These are phyloP conservation scores for Camellia granthamiana DNA, from an alignment of 148 eudicot species.

Conservation along the genomic window DNA sequence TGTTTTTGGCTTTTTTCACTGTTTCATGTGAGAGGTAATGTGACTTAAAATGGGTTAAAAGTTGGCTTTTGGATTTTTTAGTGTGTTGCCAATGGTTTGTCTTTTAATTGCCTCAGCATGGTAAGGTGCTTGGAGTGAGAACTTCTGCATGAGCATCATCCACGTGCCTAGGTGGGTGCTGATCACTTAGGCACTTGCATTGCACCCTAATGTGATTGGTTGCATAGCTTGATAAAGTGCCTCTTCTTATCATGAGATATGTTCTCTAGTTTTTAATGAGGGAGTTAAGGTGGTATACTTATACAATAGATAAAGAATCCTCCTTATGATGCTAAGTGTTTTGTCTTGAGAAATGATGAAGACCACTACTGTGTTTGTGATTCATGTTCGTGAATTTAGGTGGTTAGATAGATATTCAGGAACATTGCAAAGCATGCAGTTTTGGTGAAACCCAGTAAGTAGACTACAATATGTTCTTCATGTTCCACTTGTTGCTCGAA, in stretches of 20 bases:
- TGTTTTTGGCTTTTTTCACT: too few species aligned
- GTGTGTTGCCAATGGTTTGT: background rate
- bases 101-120: background rate
- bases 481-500: background rate
- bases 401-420: background rate
- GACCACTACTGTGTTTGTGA: background rate
- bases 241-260: background rate
- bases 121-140: background rate
- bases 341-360: background rate
- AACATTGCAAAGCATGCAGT: background rate
- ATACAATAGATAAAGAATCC: background rate
- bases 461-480: background rate
- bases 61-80: too few species aligned
- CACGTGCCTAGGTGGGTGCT: background rate
- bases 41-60: too few species aligned
- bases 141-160: background rate
- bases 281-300: background rate
- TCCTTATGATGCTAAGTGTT: background rate
- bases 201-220: background rate
- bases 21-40: too few species aligned
- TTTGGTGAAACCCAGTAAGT: background rate
- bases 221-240: slow-evolving; percentile 1
- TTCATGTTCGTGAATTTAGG: background rate
- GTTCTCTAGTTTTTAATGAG: background rate
- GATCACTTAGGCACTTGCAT: slow-evolving; percentile 6